A percentile compares a stretch with the other conserved stretches of the same genome.
phyloP scores from a whole-genome alignment of 1,284 basidiomycete genomes.

The Pascua sp. region DNA sequence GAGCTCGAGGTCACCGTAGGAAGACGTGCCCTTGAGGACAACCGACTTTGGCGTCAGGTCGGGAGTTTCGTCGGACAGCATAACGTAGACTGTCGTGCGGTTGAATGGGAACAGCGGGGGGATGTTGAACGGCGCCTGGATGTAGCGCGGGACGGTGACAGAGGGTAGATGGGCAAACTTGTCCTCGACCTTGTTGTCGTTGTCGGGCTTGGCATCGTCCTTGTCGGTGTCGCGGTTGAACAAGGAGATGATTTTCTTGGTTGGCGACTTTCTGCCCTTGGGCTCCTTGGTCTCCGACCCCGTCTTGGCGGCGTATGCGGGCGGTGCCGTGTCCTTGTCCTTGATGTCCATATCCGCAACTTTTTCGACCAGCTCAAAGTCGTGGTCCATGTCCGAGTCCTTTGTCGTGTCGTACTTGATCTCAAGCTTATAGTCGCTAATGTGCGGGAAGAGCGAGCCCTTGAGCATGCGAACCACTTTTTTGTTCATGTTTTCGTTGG shows the following conservation, averaged over 20 bases:
- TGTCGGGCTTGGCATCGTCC: background rate
- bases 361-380: constrained; percentile 20
- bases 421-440: constrained; percentile 13
- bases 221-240: constrained; percentile 9
- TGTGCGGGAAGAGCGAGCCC: constrained; percentile 12
- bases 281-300: background rate
- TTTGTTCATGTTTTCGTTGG: constrained; percentile 16
- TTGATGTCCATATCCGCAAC: background rate
- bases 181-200: background rate
- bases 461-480: constrained; percentile 21
- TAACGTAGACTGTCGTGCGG: constrained; percentile 50
- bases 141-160: constrained; percentile 53
- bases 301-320: background rate
- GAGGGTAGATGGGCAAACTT: constrained; percentile 20
- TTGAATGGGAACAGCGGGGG: constrained; percentile 14
- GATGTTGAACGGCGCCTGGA: constrained; percentile 35
- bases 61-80: constrained; percentile 47
- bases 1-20: constrained; percentile 46
- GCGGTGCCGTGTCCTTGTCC: background rate
- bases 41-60: background rate
- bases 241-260: constrained; percentile 38
- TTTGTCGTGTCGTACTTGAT: constrained; percentile 6
- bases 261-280: background rate
- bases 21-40: constrained; percentile 47
- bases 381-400: constrained; percentile 9